Evolutionary conservation across 352 stramenopile genomes (phyloP), one percentile per base, ranked within the genome.

Genomic region (Phytophthora europaea): DNA sequence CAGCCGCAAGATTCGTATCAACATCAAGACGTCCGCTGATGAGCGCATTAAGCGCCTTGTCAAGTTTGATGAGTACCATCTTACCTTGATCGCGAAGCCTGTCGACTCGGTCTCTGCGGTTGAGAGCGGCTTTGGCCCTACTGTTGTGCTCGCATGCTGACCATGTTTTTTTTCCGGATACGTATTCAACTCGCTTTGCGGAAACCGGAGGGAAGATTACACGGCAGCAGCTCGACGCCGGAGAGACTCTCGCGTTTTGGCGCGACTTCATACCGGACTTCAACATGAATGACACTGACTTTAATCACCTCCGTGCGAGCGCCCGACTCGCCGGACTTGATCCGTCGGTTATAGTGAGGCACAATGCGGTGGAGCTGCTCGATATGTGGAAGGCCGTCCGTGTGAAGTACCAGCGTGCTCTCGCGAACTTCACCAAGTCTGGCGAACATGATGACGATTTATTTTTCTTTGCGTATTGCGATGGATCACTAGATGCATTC

Each of bases 221-320:
- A 6, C 48, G 48, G 1, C 48, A 51, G 60, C 60, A 67, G 33
- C 48, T 67, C 18, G 60, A 67, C 34, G 48, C 60, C 7, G 48
- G 47, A 28, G 60, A 67, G 34, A 67, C 60, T 6, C 28, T 59
- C 13, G 9, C 23, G 1, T 67, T 67, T 33, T 67, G 60, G 60
- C 60, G 31, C 10, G 48, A 67, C 10, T 18, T 67, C 2, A 52
- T 48, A 4, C 7, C 23, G 13, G 57, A 38, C 1, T 55, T 64
- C 16, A 64, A 64, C 12, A 22, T n/a, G 2, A 64, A 64, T 6
- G 28, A 48, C n/a, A 40, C 60, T 3, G 31, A 67, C 47, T 67
- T 38, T 48, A 67, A 67, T 18, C 1, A 12, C 33, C 33, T 47
- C 33, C 52, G 48, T 40, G 31, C 26, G 1, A 16, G 20, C 34